Evolutionary conservation across 148 eudicot species (phyloP).

Genomic region (Drosera capensis): DNA sequence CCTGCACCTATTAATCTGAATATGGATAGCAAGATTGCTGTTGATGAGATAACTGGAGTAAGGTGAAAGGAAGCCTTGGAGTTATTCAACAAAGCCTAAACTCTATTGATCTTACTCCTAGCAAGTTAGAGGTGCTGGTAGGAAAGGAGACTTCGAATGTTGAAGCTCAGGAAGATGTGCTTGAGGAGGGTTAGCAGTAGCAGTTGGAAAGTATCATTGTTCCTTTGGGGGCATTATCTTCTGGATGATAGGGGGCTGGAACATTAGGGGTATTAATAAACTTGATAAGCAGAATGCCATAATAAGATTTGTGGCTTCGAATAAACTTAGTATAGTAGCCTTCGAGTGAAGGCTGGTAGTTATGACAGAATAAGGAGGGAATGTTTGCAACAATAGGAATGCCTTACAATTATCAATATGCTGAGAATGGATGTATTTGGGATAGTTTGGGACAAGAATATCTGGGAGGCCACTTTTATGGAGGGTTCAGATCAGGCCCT

Average conservation of each 20-base stretch:
- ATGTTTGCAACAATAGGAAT: not conserved
- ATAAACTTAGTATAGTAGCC: not conserved
- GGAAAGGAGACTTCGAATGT: too few species aligned
- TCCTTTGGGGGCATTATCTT: not conserved
- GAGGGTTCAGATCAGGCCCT: not conserved
- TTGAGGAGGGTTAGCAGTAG: not conserved
- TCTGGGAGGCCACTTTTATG: not conserved
- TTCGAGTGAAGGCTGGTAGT: not conserved
- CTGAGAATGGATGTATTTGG: not conserved
- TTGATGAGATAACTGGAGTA: too few species aligned
- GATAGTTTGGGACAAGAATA: not conserved
- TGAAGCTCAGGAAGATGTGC: too few species aligned
- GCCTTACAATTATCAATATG: not conserved
- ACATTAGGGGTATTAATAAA: not conserved
- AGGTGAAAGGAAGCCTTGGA: too few species aligned
- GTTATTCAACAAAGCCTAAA: too few species aligned
- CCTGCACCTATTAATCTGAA: too few species aligned
- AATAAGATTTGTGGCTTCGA: not conserved
- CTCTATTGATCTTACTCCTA: too few species aligned
- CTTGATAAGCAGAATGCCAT: not conserved
- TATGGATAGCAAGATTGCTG: too few species aligned
- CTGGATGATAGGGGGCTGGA: not conserved
- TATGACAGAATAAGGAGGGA: not conserved
- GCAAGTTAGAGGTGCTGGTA: too few species aligned
- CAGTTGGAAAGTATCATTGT: not conserved